Conservation (phyloP, 495 filamentous ascomycete species). For the Neurospora cerealis region DNA sequence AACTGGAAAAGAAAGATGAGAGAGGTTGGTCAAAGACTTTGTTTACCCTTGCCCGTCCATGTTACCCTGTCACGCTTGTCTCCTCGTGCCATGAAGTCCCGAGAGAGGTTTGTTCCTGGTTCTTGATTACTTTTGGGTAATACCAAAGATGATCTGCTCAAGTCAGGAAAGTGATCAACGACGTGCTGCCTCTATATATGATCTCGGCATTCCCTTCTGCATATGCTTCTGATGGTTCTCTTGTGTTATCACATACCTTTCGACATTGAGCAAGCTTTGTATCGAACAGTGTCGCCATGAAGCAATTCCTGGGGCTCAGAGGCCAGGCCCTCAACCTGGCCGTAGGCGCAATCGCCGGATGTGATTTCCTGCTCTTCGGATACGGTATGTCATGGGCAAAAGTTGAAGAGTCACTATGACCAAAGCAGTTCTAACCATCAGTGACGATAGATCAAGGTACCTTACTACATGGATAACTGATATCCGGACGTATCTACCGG, state of each 20-base stretch:
- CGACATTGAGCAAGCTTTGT: not conserved
- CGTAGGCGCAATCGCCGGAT: constrained; percentile 57
- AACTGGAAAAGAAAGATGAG: not conserved
- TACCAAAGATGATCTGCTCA: not conserved
- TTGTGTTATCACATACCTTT: not conserved
- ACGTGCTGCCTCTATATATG: not conserved
- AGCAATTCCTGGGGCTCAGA: constrained; percentile 53
- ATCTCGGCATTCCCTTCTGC: not conserved
- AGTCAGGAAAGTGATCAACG: not conserved
- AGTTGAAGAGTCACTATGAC: not conserved
- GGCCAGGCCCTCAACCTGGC: constrained; percentile 57
- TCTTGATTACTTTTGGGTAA: not conserved
- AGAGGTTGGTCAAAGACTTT: not conserved
- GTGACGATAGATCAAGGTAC: constrained; percentile 29
- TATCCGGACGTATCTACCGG: too few relatives aligned
- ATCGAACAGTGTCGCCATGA: constrained; percentile 16
- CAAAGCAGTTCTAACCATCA: not conserved
- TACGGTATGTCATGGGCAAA: constrained; percentile 23
- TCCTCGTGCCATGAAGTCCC: not conserved
- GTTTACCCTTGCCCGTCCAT: not conserved
- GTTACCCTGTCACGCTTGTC: not conserved
- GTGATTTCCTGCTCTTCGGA: constrained; percentile 53
- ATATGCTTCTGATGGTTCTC: not conserved
- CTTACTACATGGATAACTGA: too few relatives aligned
- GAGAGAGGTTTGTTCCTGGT: not conserved